A percentile compares a stretch with the other conserved stretches of the same genome.
phyloP scores from a whole-genome alignment of 176 grass and related monocot species.

The Chrysopogon serrulatus region DNA sequence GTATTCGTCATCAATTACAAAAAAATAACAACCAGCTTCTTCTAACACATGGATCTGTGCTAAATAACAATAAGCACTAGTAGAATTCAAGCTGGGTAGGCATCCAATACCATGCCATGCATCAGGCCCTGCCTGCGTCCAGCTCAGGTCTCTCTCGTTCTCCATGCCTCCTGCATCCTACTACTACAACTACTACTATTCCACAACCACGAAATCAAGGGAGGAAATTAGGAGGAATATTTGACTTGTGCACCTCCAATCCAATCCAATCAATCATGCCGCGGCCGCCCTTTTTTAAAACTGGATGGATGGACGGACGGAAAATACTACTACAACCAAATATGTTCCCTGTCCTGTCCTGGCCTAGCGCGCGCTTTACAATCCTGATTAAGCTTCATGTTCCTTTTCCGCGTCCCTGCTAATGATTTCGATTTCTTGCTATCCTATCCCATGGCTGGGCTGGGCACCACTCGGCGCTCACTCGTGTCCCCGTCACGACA shows the following conservation, averaged over 20 bases:
- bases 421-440: neutral
- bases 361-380: neutral
- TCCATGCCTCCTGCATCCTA: neutral
- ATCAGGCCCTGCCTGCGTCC: neutral
- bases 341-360: conserved; percentile 16
- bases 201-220: neutral
- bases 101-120: conserved; percentile 14
- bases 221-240: conserved; percentile 22
- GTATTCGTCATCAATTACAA: neutral
- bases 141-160: conserved; percentile 8
- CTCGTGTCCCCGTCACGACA: conserved; percentile 31
- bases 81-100: neutral
- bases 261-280: conserved; percentile 14
- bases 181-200: neutral
- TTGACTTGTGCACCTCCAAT: conserved; percentile 36
- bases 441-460: neutral
- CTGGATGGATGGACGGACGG: neutral
- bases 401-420: neutral
- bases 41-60: neutral
- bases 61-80: neutral
- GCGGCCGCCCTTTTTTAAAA: neutral
- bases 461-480: neutral
- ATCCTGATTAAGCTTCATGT: conserved; percentile 19
- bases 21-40: neutral
- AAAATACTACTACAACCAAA: neutral